Evolutionary conservation across 1,139 yeast genomes (phyloP).

Genomic region (Nadsonia starkeyi-henricii): DNA sequence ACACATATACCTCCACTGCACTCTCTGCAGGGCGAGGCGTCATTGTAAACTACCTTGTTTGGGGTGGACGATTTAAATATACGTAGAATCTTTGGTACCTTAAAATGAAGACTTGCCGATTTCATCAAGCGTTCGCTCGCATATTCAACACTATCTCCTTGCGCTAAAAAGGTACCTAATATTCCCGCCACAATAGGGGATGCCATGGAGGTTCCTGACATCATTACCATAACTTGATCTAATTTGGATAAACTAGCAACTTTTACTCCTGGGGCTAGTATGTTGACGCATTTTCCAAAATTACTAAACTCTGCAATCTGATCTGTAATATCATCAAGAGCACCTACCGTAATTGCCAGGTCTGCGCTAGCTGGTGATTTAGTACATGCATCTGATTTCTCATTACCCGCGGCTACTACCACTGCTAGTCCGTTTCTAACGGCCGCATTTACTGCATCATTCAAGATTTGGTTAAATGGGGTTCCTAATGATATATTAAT

Average conservation of each 20-base stretch:
- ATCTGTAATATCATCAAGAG: slow-evolving; percentile 56
- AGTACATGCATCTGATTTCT: slow-evolving; percentile 61
- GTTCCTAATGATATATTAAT: slow-evolving; percentile 78
- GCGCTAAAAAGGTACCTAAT: slow-evolving; percentile 47
- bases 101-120: too few species aligned
- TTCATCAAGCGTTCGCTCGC: slow-evolving; percentile 14
- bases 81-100: too few species aligned
- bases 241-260: slow-evolving; percentile 22
- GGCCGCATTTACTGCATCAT: slow-evolving; percentile 66
- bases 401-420: slow-evolving; percentile 85
- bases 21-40: too few species aligned
- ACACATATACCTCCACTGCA: too few species aligned
- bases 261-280: slow-evolving; percentile 71
- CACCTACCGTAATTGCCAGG: slow-evolving; percentile 74
- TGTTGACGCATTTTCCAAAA: slow-evolving; percentile 81
- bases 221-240: slow-evolving; percentile 17
- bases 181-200: slow-evolving; percentile 72
- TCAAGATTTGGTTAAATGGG: slow-evolving; percentile 46
- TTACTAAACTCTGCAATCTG: slow-evolving; percentile 65
- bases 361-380: slow-evolving; percentile 71
- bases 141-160: slow-evolving; percentile 33
- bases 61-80: too few species aligned
- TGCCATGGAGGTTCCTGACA: slow-evolving; percentile 90
- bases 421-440: slow-evolving; percentile 56
- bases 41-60: too few species aligned